phyloP scores from a whole-genome alignment of 768 basidiomycete genomes.

The Termitomyces sp. region DNA sequence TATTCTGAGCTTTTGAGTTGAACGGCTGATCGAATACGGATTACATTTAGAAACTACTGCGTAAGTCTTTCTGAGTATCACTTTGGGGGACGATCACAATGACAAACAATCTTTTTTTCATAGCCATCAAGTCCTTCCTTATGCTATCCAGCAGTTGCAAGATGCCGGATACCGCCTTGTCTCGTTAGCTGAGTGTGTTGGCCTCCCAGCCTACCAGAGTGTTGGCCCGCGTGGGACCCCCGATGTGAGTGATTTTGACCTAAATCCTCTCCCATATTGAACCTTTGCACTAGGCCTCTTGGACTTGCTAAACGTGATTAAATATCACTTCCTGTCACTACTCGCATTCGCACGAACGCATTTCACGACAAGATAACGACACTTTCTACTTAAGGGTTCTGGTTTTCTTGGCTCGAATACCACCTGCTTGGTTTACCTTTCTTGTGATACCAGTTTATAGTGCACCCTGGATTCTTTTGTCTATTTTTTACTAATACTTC shows the following conservation, averaged over 20 bases:
- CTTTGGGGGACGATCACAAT: not conserved
- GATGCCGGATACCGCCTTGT: constrained; percentile 37
- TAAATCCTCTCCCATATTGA: not conserved
- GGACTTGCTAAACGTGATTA: constrained; percentile 8
- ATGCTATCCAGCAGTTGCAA: constrained; percentile 29
- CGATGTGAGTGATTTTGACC: constrained; percentile 24
- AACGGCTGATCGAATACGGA: not conserved
- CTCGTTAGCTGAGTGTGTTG: constrained; percentile 35
- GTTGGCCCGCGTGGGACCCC: constrained; percentile 20
- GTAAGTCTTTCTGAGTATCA: constrained; percentile 16
- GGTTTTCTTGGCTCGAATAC: not conserved
- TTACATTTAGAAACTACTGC: constrained; percentile 27
- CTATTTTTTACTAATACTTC: not conserved
- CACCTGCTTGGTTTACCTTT: not conserved
- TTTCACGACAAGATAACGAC: not conserved
- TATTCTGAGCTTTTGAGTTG: not conserved
- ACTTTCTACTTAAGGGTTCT: not conserved
- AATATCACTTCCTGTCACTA: not conserved
- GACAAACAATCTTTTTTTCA: not conserved
- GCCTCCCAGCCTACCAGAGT: constrained; percentile 30
- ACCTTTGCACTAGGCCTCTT: constrained; percentile 2
- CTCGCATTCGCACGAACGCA: not conserved
- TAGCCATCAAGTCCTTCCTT: constrained; percentile 32
- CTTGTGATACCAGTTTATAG: not conserved
- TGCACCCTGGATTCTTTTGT: not conserved